Evolutionary conservation across 1,139 yeast genomes (phyloP).

Genomic region (Blastobotrys indianensis): DNA sequence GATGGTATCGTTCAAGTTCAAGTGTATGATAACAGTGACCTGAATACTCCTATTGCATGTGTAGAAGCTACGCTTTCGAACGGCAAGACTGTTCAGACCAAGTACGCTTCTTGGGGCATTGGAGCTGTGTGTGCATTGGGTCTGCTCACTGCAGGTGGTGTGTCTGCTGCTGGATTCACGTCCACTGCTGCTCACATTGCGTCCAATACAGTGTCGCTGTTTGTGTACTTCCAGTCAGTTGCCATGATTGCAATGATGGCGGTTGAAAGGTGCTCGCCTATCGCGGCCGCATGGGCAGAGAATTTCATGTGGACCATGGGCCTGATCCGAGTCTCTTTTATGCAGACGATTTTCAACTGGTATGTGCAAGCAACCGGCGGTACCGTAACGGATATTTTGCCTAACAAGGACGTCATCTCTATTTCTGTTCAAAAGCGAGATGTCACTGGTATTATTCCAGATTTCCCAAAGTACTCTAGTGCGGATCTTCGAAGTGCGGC

Average conservation of each 20-base stretch:
- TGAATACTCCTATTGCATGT: conserved; percentile 62
- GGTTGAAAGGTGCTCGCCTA: conserved; percentile 87
- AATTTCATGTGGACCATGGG: conserved; percentile 97
- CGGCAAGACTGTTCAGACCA: conserved; percentile 91
- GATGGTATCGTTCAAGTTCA: conserved; percentile 85
- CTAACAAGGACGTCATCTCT: conserved; percentile 52
- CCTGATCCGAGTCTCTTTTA: conserved; percentile 68
- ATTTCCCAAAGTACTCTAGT: conserved; percentile 17
- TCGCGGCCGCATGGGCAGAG: conserved; percentile 98
- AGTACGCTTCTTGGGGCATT: conserved; percentile 94
- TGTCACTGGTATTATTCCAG: conserved; percentile 20
- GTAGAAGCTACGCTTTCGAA: conserved; percentile 83
- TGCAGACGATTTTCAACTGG: conserved; percentile 88
- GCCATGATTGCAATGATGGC: conserved; percentile 97
- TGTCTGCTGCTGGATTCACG: conserved; percentile 83
- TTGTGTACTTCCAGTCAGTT: conserved; percentile 87
- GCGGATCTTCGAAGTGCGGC: conserved; percentile 23
- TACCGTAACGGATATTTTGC: conserved; percentile 63
- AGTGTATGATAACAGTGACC: conserved; percentile 47
- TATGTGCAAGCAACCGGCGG: conserved; percentile 97
- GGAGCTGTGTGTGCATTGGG: conserved; percentile 90
- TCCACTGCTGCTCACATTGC: conserved; percentile 96
- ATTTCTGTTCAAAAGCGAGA: conserved; percentile 68
- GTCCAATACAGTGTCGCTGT: conserved; percentile 85
- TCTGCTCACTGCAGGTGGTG: conserved; percentile 76